A percentile compares a stretch with the other conserved stretches of the same genome.
Evolutionary conservation across 2,329 filamentous ascomycete species (phyloP).

Genomic region (Ascochyta rabiei): DNA sequence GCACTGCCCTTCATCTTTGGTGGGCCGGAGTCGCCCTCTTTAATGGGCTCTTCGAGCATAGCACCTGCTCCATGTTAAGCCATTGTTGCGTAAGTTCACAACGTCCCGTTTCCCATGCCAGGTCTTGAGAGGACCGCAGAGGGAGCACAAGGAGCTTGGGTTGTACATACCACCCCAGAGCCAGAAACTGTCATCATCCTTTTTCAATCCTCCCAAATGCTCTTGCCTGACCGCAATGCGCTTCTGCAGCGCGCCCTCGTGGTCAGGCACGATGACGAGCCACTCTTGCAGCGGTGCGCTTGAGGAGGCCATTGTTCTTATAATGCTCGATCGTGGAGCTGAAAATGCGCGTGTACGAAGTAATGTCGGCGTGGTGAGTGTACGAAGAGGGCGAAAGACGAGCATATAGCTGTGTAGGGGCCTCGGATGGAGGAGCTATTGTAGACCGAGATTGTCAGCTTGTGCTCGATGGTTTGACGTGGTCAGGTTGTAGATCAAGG

Average conservation of each 20-base stretch:
- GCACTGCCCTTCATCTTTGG: conserved; percentile 77
- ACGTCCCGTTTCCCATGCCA: background rate
- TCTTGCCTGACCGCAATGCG: conserved; percentile 51
- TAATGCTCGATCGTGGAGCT: background rate
- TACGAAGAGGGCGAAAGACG: background rate
- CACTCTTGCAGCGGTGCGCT: conserved; percentile 50
- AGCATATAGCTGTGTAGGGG: conserved; percentile 2
- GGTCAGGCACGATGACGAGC: conserved; percentile 58
- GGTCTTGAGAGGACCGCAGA: background rate
- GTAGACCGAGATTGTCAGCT: conserved; percentile 1
- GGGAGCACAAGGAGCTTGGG: background rate
- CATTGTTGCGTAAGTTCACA: background rate
- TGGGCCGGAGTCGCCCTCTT: conserved; percentile 62
- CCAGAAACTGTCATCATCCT: conserved; percentile 41
- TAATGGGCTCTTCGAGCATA: conserved; percentile 51
- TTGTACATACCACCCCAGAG: conserved; percentile 40
- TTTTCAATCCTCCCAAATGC: conserved; percentile 40
- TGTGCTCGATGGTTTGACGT: background rate
- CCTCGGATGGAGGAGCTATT: conserved; percentile 1
- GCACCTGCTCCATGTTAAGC: conserved; percentile 29
- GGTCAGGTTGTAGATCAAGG: background rate
- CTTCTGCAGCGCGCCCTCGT: conserved; percentile 49
- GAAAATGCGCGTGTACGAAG: no score
- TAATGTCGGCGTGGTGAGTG: background rate
- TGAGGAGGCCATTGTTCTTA: conserved; percentile 19